Evolutionary conservation across 768 basidiomycete genomes (phyloP).

Genomic region (Leccinum arenicola): DNA sequence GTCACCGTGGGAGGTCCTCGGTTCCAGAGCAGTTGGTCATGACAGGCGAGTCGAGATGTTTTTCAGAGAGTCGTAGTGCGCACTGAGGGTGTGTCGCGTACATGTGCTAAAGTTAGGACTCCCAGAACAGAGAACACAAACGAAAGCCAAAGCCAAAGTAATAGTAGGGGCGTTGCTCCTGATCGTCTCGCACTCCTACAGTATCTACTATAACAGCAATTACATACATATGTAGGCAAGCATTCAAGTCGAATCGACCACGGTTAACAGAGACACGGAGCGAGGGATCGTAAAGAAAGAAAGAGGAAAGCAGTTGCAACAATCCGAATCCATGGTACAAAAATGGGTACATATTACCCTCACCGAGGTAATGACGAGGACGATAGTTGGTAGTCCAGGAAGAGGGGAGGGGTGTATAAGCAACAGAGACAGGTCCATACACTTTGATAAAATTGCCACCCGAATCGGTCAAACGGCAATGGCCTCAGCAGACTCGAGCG

Average conservation of each 20-base stretch:
- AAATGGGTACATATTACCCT: neutral
- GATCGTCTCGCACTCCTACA: neutral
- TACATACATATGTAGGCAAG: neutral
- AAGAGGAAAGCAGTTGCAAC: neutral
- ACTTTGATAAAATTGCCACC: neutral
- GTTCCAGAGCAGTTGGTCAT: too few species aligned
- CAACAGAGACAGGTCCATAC: neutral
- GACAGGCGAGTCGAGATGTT: too few species aligned
- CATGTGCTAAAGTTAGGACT: too few species aligned
- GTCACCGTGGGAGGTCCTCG: too few species aligned
- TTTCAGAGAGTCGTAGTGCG: too few species aligned
- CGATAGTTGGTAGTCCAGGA: neutral
- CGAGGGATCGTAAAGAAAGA: neutral
- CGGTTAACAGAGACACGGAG: neutral
- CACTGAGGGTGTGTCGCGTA: too few species aligned
- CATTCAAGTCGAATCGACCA: neutral
- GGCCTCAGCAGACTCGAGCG: constrained; percentile 11
- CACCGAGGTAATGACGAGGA: neutral
- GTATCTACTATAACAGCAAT: neutral
- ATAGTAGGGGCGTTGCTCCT: neutral
- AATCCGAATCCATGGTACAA: neutral
- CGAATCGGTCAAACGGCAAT: constrained; percentile 8
- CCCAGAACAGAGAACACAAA: neutral
- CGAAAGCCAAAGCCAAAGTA: neutral
- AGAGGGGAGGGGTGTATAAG: neutral